phyloP scores from a whole-genome alignment of 768 basidiomycete species.

The Pilatotrama ljubarskyi region DNA sequence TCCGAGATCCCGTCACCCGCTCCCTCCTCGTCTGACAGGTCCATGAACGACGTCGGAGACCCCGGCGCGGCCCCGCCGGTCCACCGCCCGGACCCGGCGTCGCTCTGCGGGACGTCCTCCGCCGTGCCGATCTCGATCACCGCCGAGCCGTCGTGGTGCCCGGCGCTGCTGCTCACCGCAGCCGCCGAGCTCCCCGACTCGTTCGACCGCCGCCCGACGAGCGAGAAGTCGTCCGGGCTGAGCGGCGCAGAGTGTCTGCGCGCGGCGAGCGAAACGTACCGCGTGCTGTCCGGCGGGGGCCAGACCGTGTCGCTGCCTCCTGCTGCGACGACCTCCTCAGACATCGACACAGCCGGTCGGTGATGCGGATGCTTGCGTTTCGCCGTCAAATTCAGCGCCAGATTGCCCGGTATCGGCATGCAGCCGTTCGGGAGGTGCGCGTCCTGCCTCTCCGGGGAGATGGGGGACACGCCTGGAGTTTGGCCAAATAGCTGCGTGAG shows the following conservation, averaged over 20 bases:
- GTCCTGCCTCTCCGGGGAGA: slow-evolving; percentile 10
- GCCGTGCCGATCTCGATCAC: slow-evolving; percentile 27
- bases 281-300: slow-evolving; percentile 37
- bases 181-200: background rate
- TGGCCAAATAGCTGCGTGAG: slow-evolving; percentile 79
- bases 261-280: slow-evolving; percentile 30
- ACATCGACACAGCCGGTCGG: slow-evolving; percentile 29
- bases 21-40: slow-evolving; percentile 66
- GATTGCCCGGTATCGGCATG: slow-evolving; percentile 17
- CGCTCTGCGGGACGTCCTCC: slow-evolving; percentile 20
- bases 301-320: slow-evolving; percentile 26
- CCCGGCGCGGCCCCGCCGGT: slow-evolving; percentile 22
- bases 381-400: slow-evolving; percentile 14
- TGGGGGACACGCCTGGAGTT: slow-evolving; percentile 41
- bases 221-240: slow-evolving; percentile 45
- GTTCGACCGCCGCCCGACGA: slow-evolving; percentile 17
- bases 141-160: background rate
- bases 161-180: slow-evolving; percentile 1
- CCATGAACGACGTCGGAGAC: slow-evolving; percentile 57
- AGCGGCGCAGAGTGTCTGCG: slow-evolving; percentile 60
- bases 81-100: slow-evolving; percentile 8
- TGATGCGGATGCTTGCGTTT: slow-evolving; percentile 28
- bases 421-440: slow-evolving; percentile 19
- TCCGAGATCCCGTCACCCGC: slow-evolving; percentile 34
- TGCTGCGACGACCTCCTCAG: slow-evolving; percentile 21